Conservation (phyloP, 306 rosid genomes). For the Rosa multiflora region DNA sequence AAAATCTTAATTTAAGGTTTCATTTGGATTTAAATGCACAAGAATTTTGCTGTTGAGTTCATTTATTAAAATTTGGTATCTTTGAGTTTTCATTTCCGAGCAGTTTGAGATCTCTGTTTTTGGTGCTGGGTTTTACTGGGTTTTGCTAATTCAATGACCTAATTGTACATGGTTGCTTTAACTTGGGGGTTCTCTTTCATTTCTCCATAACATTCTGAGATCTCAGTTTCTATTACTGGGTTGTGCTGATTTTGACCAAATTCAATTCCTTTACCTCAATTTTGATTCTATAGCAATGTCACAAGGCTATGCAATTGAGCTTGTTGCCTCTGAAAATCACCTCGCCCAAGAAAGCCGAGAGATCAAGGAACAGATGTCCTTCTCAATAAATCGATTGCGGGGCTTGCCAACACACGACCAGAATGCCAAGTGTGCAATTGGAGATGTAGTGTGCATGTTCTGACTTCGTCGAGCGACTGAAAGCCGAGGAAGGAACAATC, state of each 20-base stretch:
- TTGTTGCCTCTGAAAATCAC: too few relatives aligned
- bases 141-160: constrained; percentile 8
- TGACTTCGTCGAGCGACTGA: too few relatives aligned
- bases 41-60: too few relatives aligned
- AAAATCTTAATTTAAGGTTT: too few relatives aligned
- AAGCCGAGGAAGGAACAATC: too few relatives aligned
- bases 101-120: constrained; percentile 36
- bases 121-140: background rate
- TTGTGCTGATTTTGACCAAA: constrained; percentile 4
- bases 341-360: too few relatives aligned
- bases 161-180: background rate
- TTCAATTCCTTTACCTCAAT: constrained; percentile 7
- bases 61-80: background rate
- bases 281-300: constrained; percentile 50
- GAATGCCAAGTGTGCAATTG: too few relatives aligned
- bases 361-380: too few relatives aligned
- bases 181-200: background rate
- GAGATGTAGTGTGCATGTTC: too few relatives aligned
- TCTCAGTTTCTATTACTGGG: constrained; percentile 23
- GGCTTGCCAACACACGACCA: too few relatives aligned
- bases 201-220: constrained; percentile 3
- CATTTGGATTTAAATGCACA: too few relatives aligned
- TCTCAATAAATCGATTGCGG: too few relatives aligned
- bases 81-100: constrained; percentile 6
- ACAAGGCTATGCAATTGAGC: constrained; percentile 78